These are phyloP conservation scores for Obba rivulosa DNA, from an alignment of 768 basidiomycete genomes.

Conservation along the genomic window DNA sequence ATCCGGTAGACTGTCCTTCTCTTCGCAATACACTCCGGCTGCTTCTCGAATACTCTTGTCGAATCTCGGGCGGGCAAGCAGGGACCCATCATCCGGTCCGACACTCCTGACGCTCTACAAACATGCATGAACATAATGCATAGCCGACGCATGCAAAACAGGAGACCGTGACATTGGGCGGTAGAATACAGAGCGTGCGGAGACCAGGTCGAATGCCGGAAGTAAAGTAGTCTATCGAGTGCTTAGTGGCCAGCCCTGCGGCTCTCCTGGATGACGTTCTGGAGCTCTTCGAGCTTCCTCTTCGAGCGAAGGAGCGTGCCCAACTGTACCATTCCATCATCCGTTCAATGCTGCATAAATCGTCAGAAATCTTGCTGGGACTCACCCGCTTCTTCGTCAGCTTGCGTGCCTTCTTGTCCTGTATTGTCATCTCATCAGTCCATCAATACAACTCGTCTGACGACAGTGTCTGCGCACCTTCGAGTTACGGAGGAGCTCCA, in stretches of 20 bases:
- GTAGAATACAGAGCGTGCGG: neutral
- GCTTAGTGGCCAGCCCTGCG: conserved; percentile 58
- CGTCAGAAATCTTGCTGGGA: conserved; percentile 18
- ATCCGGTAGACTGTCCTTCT: too few relatives aligned
- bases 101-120: too few relatives aligned
- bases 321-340: conserved; percentile 46
- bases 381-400: conserved; percentile 98
- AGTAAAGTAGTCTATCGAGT: neutral
- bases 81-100: too few relatives aligned
- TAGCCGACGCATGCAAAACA: too few relatives aligned
- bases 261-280: conserved; percentile 88
- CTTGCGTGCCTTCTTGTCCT: conserved; percentile 99
- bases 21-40: neutral
- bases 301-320: conserved; percentile 98
- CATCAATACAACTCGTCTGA: conserved; percentile 5
- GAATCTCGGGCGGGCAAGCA: neutral
- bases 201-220: neutral
- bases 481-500: conserved; percentile 97
- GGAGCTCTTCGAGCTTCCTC: conserved; percentile 97
- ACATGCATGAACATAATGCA: too few relatives aligned
- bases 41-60: neutral
- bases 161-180: too few relatives aligned
- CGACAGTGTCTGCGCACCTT: conserved; percentile 52
- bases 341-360: neutral
- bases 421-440: conserved; percentile 10